Evolutionary conservation across 1,284 basidiomycete species (phyloP).

Genomic region (Ganoderma lingzhi): DNA sequence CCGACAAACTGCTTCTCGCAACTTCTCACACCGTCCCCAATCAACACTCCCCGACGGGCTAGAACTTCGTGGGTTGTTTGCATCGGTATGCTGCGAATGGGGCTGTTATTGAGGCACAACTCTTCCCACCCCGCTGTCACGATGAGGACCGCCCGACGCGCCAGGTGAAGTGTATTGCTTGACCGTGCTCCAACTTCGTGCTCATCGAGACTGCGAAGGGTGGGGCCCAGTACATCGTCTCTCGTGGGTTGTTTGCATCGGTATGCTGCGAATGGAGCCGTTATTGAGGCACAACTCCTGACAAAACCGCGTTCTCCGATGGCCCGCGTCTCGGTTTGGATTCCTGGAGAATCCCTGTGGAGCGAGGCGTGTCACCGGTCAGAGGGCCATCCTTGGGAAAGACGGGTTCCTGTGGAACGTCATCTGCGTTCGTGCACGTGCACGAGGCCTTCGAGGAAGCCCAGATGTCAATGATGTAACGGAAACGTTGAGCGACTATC

Average conservation of each 20-base stretch:
- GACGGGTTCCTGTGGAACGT: background rate
- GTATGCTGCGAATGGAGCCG: conserved; percentile 10
- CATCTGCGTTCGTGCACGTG: conserved; percentile 19
- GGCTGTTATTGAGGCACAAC: conserved; percentile 10
- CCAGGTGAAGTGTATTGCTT: background rate
- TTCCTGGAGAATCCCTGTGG: conserved; percentile 3
- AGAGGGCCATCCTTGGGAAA: conserved; percentile 24
- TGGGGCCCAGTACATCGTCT: conserved; percentile 5
- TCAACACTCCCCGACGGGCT: background rate
- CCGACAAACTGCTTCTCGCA: too few species aligned
- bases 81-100: conserved; percentile 6
- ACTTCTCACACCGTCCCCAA: too few species aligned
- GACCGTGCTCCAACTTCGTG: background rate
- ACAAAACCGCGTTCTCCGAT: conserved; percentile 14
- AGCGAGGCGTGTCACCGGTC: conserved; percentile 27
- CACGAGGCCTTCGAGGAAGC: conserved; percentile 1
- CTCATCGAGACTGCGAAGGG: background rate
- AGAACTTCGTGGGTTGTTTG: conserved; percentile 7
- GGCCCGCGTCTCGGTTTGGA: conserved; percentile 15
- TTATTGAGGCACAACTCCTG: conserved; percentile 11
- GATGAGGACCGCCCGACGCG: background rate
- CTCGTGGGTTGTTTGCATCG: background rate
- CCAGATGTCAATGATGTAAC: background rate
- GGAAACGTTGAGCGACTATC: background rate
- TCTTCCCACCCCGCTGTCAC: background rate